phyloP scores from a whole-genome alignment of 2,329 filamentous ascomycete species.

The Claviceps spartinae region DNA sequence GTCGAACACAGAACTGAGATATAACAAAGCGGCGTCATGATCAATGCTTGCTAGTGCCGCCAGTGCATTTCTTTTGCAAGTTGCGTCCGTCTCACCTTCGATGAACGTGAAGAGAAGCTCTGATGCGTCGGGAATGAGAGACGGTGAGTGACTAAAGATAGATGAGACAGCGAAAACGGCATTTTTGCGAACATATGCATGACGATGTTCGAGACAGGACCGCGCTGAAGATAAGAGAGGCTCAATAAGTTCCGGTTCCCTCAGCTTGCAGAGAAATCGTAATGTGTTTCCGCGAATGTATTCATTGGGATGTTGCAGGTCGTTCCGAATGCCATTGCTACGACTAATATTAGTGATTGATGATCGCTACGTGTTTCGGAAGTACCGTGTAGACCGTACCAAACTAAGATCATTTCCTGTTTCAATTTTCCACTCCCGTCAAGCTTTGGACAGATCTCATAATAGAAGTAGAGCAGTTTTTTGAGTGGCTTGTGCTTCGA shows the following conservation, averaged over 20 bases:
- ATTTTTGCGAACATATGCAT: constrained; percentile 97
- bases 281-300: constrained; percentile 97
- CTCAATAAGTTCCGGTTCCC: constrained; percentile 91
- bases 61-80: constrained; percentile 96
- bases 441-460: constrained; percentile 95
- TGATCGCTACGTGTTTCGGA: neutral
- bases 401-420: constrained; percentile 99
- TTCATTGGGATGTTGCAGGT: constrained; percentile 94
- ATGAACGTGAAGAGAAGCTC: constrained; percentile 86
- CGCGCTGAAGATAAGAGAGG: constrained; percentile 86
- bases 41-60: constrained; percentile 81
- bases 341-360: neutral
- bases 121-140: constrained; percentile 86
- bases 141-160: constrained; percentile 81
- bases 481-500: constrained; percentile 93
- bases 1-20: constrained; percentile 80
- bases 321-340: constrained; percentile 95
- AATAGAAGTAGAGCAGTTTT: constrained; percentile 98
- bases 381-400: constrained; percentile 36
- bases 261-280: constrained; percentile 90
- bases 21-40: constrained; percentile 82
- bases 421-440: constrained; percentile 88
- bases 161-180: constrained; percentile 90
- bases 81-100: constrained; percentile 79
- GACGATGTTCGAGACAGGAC: constrained; percentile 85